These are phyloP conservation scores for Thalassiosira ordinaria DNA, from an alignment of 352 stramenopile species.

Conservation along the genomic window DNA sequence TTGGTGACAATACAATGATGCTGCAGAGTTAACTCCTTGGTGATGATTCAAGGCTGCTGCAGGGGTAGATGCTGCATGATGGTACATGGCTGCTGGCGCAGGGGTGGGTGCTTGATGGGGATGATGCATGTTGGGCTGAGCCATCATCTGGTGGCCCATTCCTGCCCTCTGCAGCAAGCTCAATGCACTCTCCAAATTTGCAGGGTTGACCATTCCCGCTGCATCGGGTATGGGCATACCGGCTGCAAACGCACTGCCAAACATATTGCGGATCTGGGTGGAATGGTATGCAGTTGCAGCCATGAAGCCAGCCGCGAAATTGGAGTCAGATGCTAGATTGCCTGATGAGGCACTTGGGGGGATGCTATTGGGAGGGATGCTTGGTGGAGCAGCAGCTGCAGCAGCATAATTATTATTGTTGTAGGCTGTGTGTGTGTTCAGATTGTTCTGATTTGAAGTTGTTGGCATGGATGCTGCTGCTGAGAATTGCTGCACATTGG, in stretches of 20 bases:
- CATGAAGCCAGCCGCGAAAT: slow-evolving; percentile 73
- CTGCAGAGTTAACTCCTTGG: no score
- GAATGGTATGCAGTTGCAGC: slow-evolving; percentile 61
- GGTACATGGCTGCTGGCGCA: no score
- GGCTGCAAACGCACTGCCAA: slow-evolving; percentile 33
- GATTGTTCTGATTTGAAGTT: slow-evolving; percentile 3
- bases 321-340: slow-evolving; percentile 28
- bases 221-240: slow-evolving; percentile 4
- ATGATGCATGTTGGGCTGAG: no score
- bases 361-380: not conserved
- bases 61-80: no score
- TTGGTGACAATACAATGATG: no score
- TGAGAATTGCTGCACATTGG: not conserved
- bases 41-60: no score
- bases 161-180: slow-evolving; percentile 11
- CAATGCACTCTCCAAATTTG: slow-evolving; percentile 7
- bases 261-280: slow-evolving; percentile 55
- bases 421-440: no score
- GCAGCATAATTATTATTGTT: not conserved
- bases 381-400: slow-evolving; percentile 11
- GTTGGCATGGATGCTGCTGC: not conserved
- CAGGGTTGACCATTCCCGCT: not conserved
- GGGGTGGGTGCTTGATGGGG: no score
- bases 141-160: slow-evolving; percentile 13
- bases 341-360: not conserved